Conservation (phyloP, 2,329 filamentous ascomycete genomes). For the Dothideomycetidae sp. region DNA sequence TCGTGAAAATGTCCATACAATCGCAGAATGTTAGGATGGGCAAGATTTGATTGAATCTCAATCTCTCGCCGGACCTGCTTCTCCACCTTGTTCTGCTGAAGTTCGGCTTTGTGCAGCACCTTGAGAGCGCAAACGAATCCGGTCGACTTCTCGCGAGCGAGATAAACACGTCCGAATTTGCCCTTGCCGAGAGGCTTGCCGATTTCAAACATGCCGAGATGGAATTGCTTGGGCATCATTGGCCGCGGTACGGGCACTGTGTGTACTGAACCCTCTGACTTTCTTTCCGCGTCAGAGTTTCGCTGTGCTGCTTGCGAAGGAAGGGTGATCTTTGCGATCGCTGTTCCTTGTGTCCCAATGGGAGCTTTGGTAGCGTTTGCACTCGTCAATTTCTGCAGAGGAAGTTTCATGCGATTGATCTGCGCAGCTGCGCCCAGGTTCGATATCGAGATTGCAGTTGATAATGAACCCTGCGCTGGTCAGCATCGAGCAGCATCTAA, state of each 20-base stretch:
- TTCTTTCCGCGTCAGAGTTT: slow-evolving; percentile 22
- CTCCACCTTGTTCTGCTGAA: slow-evolving; percentile 65
- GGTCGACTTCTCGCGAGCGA: slow-evolving; percentile 60
- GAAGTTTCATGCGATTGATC: slow-evolving; percentile 53
- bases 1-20: slow-evolving; percentile 15
- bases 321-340: slow-evolving; percentile 51
- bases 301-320: slow-evolving; percentile 50
- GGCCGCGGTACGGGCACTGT: slow-evolving; percentile 17
- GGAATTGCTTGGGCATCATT: slow-evolving; percentile 42
- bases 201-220: slow-evolving; percentile 86
- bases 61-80: slow-evolving; percentile 35
- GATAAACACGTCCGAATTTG: slow-evolving; percentile 71
- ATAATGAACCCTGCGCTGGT: slow-evolving; percentile 30
- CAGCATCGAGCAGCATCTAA: slow-evolving; percentile 4
- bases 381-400: slow-evolving; percentile 72
- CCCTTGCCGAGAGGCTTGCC: slow-evolving; percentile 70
- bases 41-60: slow-evolving; percentile 15
- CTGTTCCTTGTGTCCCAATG: slow-evolving; percentile 32
- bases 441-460: slow-evolving; percentile 33
- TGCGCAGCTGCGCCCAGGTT: slow-evolving; percentile 28
- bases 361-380: slow-evolving; percentile 43
- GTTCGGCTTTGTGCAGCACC: slow-evolving; percentile 67
- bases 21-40: slow-evolving; percentile 14
- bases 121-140: slow-evolving; percentile 75
- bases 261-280: slow-evolving; percentile 13